Evolutionary conservation across 2,329 filamentous ascomycete genomes (phyloP).

Genomic region (Knoxdaviesia proteae): DNA sequence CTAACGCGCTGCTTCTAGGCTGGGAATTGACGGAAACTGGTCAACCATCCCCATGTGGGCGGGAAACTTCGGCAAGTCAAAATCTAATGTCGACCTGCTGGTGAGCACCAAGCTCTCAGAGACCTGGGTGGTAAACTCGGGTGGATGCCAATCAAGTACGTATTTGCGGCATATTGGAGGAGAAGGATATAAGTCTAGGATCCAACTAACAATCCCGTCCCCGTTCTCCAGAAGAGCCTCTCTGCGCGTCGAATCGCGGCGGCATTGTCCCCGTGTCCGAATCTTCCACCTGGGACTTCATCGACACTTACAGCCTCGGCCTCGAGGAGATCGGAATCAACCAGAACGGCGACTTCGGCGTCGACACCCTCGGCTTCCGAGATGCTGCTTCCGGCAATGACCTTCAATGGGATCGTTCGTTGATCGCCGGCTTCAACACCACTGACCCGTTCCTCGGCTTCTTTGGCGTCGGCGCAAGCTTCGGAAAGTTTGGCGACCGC

Average conservation of each 20-base stretch:
- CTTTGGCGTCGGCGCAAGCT: constrained; percentile 34
- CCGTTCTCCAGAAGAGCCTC: constrained; percentile 16
- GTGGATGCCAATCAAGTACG: constrained; percentile 31
- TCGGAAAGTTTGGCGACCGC: constrained; percentile 27
- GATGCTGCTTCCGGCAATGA: constrained; percentile 16
- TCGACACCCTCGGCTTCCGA: constrained; percentile 24
- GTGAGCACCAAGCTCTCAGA: constrained; percentile 51
- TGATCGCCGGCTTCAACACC: constrained; percentile 31
- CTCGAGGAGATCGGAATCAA: constrained; percentile 34
- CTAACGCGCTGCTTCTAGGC: constrained; percentile 17
- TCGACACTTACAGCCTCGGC: constrained; percentile 39
- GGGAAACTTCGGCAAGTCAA: constrained; percentile 18
- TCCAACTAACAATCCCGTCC: constrained; percentile 4
- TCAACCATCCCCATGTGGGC: constrained; percentile 43
- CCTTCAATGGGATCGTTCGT: constrained; percentile 21
- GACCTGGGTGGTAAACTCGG: constrained; percentile 43
- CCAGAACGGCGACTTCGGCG: constrained; percentile 44
- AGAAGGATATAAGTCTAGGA: background rate
- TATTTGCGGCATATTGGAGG: constrained; percentile 3
- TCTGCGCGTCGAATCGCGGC: constrained; percentile 36
- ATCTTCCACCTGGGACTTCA: constrained; percentile 35
- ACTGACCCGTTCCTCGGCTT: constrained; percentile 32
- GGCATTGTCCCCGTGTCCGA: constrained; percentile 29
- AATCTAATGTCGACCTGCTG: constrained; percentile 17
- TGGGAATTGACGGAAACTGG: constrained; percentile 50